Evolutionary conservation across 768 basidiomycete genomes (phyloP).

Genomic region (Dioszegia hungarica): DNA sequence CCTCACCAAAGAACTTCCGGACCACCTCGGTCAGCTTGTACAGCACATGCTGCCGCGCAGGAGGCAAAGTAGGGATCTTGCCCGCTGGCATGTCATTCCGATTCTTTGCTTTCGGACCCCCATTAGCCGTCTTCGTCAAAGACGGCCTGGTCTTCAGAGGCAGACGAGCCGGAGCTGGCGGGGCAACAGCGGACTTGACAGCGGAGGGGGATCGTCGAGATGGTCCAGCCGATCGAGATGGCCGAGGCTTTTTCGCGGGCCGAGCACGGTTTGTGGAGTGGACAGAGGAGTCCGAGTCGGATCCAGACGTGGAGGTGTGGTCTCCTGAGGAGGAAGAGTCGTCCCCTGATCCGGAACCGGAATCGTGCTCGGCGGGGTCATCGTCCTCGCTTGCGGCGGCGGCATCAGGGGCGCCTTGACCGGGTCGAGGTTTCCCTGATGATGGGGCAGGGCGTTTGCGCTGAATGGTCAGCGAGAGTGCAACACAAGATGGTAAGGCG

Average conservation of each 20-base stretch:
- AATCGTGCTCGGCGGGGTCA: not conserved
- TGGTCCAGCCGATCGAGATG: not conserved
- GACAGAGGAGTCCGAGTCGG: conserved; percentile 4
- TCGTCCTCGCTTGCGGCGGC: too few relatives aligned
- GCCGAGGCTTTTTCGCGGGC: not conserved
- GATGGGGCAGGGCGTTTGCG: not conserved
- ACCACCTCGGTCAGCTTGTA: conserved; percentile 23
- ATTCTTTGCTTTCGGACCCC: not conserved
- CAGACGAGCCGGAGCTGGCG: not conserved
- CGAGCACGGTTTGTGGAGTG: not conserved
- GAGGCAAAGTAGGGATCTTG: conserved; percentile 13
- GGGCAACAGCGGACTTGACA: not conserved
- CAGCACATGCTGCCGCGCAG: conserved; percentile 24
- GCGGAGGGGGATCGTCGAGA: not conserved
- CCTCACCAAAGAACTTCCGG: conserved; percentile 11
- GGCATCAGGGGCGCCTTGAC: not conserved
- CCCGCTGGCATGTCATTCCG: not conserved
- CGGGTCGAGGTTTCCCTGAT: not conserved
- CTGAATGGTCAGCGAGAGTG: not conserved
- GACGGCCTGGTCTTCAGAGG: not conserved
- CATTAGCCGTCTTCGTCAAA: not conserved
- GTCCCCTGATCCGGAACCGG: not conserved
- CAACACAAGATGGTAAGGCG: not conserved
- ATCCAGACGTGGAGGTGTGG: not conserved
- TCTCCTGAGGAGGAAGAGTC: not conserved